These are phyloP conservation scores for Bryum argenteum DNA, from an alignment of 225 moss, liverwort and hornwort genomes.

Conservation along the genomic window DNA sequence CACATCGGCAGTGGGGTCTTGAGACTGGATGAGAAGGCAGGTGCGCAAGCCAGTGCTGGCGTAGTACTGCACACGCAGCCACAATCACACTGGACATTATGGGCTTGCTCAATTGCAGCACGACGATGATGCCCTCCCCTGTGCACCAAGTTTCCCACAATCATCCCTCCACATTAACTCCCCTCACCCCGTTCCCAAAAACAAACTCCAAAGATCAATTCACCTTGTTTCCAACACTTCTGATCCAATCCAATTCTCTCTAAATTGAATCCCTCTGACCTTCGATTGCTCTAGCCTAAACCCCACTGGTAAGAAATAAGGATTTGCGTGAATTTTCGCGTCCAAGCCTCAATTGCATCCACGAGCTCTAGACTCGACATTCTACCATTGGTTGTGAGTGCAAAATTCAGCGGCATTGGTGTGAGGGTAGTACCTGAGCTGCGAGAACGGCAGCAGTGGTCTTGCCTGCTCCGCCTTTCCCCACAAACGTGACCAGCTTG, in stretches of 20 bases:
- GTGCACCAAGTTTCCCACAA: constrained; percentile 45
- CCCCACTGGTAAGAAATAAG: neutral
- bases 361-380: neutral
- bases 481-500: constrained; percentile 85
- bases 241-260: constrained; percentile 1
- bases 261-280: constrained; percentile 9
- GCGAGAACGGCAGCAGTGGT: constrained; percentile 88
- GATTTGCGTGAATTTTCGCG: neutral
- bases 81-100: constrained; percentile 61
- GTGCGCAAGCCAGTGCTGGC: constrained; percentile 93
- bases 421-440: constrained; percentile 64
- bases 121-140: constrained; percentile 26
- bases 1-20: constrained; percentile 89
- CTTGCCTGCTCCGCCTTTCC: constrained; percentile 95
- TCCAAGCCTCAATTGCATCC: neutral
- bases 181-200: neutral
- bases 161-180: constrained; percentile 35
- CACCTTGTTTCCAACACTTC: neutral
- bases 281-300: neutral
- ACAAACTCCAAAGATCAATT: neutral
- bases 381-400: neutral
- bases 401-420: neutral
- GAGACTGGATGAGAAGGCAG: constrained; percentile 91
- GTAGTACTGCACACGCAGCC: constrained; percentile 98
- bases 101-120: constrained; percentile 27